Evolutionary conservation across 2,329 filamentous ascomycete genomes (phyloP).

Genomic region (Xylariales sp.): DNA sequence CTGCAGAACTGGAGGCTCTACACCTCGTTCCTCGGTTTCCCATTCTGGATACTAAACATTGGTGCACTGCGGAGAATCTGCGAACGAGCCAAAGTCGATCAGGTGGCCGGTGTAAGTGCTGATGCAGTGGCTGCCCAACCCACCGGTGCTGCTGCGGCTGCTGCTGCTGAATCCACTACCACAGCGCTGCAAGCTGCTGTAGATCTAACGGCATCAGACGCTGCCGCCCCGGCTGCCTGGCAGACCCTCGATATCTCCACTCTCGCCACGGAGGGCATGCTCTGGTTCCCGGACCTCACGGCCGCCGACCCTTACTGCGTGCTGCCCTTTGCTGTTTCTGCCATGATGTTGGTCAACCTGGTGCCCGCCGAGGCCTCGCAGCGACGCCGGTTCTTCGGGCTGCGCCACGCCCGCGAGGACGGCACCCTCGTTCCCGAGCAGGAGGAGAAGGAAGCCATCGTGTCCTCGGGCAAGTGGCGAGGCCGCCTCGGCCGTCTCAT

Average conservation of each 20-base stretch:
- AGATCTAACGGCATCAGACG: too few relatives aligned
- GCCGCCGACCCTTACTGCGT: slow-evolving; percentile 45
- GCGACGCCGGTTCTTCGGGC: background rate
- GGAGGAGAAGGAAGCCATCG: background rate
- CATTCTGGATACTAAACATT: slow-evolving; percentile 46
- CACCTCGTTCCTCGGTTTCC: slow-evolving; percentile 32
- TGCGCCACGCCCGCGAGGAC: background rate
- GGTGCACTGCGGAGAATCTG: slow-evolving; percentile 46
- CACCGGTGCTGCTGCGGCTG: slow-evolving; percentile 1
- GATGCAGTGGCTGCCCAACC: too few relatives aligned
- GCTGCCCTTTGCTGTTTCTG: slow-evolving; percentile 38
- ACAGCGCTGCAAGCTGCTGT: too few relatives aligned
- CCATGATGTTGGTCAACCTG: slow-evolving; percentile 27
- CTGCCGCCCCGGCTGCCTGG: too few relatives aligned
- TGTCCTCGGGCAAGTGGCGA: background rate
- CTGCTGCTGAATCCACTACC: too few relatives aligned
- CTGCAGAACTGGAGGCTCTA: slow-evolving; percentile 44
- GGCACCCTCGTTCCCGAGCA: background rate
- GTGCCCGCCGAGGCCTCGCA: slow-evolving; percentile 22
- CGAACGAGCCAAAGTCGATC: slow-evolving; percentile 31
- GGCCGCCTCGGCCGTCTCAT: background rate
- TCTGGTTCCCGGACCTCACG: slow-evolving; percentile 54
- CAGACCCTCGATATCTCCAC: slow-evolving; percentile 29
- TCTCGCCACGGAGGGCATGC: slow-evolving; percentile 43
- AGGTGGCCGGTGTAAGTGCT: slow-evolving; percentile 15